Evolutionary conservation across 768 basidiomycete genomes (phyloP).

Genomic region (Psilocybe cubensis): DNA sequence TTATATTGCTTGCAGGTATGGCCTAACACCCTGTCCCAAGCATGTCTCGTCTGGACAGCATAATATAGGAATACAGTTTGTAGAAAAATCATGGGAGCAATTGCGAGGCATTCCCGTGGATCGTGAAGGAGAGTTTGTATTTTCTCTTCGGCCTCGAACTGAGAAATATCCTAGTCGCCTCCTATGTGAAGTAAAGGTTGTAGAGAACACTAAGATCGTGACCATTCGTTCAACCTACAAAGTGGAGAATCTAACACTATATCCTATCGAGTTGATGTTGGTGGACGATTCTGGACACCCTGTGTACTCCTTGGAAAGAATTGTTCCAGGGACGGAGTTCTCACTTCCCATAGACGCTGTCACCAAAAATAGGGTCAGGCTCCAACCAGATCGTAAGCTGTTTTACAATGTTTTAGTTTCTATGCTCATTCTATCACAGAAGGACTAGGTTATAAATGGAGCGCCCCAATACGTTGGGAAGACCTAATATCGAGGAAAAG

Average conservation of each 20-base stretch:
- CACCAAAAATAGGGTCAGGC: slow-evolving; percentile 74
- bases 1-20: neutral
- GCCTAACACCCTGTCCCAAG: slow-evolving; percentile 31
- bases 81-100: slow-evolving; percentile 89
- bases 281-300: slow-evolving; percentile 87
- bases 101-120: slow-evolving; percentile 90
- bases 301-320: slow-evolving; percentile 79
- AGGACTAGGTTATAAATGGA: slow-evolving; percentile 98
- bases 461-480: slow-evolving; percentile 84
- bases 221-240: slow-evolving; percentile 93
- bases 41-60: slow-evolving; percentile 80
- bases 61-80: slow-evolving; percentile 81
- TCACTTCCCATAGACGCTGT: slow-evolving; percentile 91
- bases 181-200: slow-evolving; percentile 86
- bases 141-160: slow-evolving; percentile 79
- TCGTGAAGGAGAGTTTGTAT: slow-evolving; percentile 89
- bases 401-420: neutral
- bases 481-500: slow-evolving; percentile 72
- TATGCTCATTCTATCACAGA: slow-evolving; percentile 47
- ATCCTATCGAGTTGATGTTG: slow-evolving; percentile 90
- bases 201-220: slow-evolving; percentile 93
- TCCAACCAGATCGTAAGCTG: slow-evolving; percentile 90
- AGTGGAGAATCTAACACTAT: slow-evolving; percentile 88
- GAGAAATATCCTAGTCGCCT: slow-evolving; percentile 80
- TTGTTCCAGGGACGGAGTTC: slow-evolving; percentile 89